A percentile compares a stretch with the other conserved stretches of the same genome.
These are phyloP conservation scores for Penicillium longicatenatum DNA, from an alignment of 495 filamentous ascomycete species.

Conservation along the genomic window DNA sequence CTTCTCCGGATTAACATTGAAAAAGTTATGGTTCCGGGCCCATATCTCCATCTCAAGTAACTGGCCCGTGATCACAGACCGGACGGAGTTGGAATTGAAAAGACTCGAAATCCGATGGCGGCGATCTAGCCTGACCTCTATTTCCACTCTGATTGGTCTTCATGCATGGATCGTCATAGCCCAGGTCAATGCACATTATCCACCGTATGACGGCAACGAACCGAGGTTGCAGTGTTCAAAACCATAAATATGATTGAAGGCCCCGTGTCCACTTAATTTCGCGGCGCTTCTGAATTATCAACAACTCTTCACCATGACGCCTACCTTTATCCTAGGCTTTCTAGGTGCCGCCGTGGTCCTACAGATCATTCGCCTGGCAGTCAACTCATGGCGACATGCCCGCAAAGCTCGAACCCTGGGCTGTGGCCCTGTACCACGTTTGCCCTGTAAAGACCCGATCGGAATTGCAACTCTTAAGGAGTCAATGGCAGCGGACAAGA, in stretches of 20 bases:
- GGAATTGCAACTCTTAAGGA: conserved; percentile 33
- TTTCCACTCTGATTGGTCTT: conserved; percentile 15
- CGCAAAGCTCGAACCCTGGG: conserved; percentile 31
- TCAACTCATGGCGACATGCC: conserved; percentile 30
- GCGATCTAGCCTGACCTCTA: conserved; percentile 18
- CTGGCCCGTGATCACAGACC: conserved; percentile 3
- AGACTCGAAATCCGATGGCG: conserved; percentile 18
- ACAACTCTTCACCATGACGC: conserved; percentile 14
- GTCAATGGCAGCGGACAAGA: conserved; percentile 31
- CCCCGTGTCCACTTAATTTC: background rate
- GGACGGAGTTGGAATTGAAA: conserved; percentile 18
- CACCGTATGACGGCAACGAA: background rate
- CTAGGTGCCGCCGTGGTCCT: conserved; percentile 29
- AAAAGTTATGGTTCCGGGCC: background rate
- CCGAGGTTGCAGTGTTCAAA: conserved; percentile 9
- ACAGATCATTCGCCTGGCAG: conserved; percentile 26
- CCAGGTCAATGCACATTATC: background rate
- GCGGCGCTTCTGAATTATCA: background rate
- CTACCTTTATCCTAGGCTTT: conserved; percentile 28
- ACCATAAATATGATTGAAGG: background rate
- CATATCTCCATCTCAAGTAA: background rate
- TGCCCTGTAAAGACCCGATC: conserved; percentile 33
- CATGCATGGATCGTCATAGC: background rate
- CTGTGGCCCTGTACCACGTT: conserved; percentile 32
- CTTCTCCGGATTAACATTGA: background rate